Conservation (phyloP, 2,329 filamentous ascomycete species). For the Exophiala oligosperma region DNA sequence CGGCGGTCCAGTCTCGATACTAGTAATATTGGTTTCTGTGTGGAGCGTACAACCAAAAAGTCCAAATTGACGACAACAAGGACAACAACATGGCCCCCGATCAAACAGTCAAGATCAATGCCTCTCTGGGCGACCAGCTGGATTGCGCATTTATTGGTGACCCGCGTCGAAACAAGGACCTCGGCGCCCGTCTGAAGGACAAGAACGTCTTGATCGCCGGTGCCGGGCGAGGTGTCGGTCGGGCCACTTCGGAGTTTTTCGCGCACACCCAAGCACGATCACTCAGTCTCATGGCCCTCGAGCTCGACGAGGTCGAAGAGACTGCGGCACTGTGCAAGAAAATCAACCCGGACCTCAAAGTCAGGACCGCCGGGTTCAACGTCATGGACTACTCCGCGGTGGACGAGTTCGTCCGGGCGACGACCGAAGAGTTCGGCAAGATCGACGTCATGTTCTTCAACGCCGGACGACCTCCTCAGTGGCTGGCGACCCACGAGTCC, state of each 20-base stretch:
- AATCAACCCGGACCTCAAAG: background rate
- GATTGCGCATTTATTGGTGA: constrained; percentile 1
- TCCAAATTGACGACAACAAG: too few species aligned
- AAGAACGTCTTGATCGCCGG: constrained; percentile 55
- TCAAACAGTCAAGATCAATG: too few species aligned
- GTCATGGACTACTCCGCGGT: constrained; percentile 41
- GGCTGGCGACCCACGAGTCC: constrained; percentile 9
- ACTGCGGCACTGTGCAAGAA: constrained; percentile 14
- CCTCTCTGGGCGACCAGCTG: background rate
- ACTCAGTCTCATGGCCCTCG: constrained; percentile 55
- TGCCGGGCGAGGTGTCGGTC: constrained; percentile 56
- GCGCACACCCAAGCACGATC: constrained; percentile 53
- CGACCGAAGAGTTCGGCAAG: constrained; percentile 33
- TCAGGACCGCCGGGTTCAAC: constrained; percentile 43
- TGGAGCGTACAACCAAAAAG: too few species aligned
- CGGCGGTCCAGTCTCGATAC: too few species aligned
- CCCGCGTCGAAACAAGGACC: background rate
- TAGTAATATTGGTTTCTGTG: too few species aligned
- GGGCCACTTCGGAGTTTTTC: constrained; percentile 54
- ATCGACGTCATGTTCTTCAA: constrained; percentile 52
- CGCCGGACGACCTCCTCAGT: constrained; percentile 42
- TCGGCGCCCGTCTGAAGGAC: constrained; percentile 23
- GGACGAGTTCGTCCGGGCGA: constrained; percentile 32
- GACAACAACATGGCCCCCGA: too few species aligned
- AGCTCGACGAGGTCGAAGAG: constrained; percentile 38